Conservation (phyloP, 164 flowering plant species). For the Berberis vulgaris region DNA sequence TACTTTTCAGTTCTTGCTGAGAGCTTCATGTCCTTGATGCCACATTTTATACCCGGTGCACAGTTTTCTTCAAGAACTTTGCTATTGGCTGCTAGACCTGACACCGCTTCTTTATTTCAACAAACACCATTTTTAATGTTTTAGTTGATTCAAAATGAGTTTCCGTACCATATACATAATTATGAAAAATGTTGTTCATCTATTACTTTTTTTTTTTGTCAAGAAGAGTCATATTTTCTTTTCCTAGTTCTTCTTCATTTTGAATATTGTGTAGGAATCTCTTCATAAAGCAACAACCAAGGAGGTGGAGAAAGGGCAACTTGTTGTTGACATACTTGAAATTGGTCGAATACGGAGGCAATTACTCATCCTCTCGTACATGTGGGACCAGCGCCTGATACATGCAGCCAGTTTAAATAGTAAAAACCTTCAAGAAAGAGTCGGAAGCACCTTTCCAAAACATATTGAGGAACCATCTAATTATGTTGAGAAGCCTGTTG, state of each 20-base stretch:
- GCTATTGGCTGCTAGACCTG: too few species aligned
- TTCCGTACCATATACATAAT: too few species aligned
- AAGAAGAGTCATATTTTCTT: not conserved
- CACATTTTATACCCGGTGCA: not conserved
- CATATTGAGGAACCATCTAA: slow-evolving; percentile 24
- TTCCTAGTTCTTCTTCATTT: not conserved
- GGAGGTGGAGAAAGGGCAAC: slow-evolving; percentile 55
- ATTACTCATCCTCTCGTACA: slow-evolving; percentile 66
- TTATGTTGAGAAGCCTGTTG: slow-evolving; percentile 26
- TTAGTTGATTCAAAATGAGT: too few species aligned
- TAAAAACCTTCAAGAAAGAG: slow-evolving; percentile 10
- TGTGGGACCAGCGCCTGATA: slow-evolving; percentile 82
- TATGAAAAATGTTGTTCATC: too few species aligned
- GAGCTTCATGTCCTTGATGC: not conserved
- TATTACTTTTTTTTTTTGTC: too few species aligned
- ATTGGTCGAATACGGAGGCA: slow-evolving; percentile 70
- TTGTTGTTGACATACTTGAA: slow-evolving; percentile 73
- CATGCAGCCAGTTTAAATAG: slow-evolving; percentile 42
- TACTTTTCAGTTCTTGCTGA: not conserved
- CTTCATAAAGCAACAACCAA: slow-evolving; percentile 38
- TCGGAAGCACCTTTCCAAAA: slow-evolving; percentile 8
- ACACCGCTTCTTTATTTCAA: too few species aligned
- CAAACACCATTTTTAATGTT: too few species aligned
- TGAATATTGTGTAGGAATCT: slow-evolving; percentile 41
- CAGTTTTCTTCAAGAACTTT: too few species aligned